Evolutionary conservation across 2,329 filamentous ascomycete species (phyloP).

Genomic region (Colletotrichum cordylinicola): DNA sequence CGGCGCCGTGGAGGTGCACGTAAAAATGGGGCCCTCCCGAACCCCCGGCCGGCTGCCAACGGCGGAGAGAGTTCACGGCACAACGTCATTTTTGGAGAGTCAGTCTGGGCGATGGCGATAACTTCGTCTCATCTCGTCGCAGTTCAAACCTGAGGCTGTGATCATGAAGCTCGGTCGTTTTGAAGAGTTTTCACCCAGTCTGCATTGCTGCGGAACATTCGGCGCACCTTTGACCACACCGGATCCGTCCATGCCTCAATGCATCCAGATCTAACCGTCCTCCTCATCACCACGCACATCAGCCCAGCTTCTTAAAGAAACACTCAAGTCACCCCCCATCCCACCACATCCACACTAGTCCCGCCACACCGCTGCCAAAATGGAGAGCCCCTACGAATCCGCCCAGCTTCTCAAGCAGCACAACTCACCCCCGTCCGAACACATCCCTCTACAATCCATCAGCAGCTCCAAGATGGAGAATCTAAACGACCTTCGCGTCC

Average conservation of each 20-base stretch:
- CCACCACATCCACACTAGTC: background rate
- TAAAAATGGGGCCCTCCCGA: background rate
- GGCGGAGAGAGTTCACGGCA: background rate
- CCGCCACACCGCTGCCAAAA: background rate
- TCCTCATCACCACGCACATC: background rate
- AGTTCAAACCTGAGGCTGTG: background rate
- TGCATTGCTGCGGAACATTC: background rate
- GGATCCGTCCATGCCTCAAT: background rate
- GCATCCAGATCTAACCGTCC: background rate
- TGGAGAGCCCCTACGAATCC: background rate
- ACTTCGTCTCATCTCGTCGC: background rate
- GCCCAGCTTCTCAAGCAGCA: background rate
- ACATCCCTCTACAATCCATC: background rate
- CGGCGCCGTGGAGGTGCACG: background rate
- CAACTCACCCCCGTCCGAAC: background rate
- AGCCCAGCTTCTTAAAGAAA: background rate
- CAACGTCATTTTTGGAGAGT: background rate
- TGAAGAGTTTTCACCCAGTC: background rate
- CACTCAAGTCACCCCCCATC: background rate
- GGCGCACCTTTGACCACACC: background rate
- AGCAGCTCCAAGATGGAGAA: constrained; percentile 29
- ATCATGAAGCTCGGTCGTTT: background rate
- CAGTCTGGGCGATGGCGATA: background rate
- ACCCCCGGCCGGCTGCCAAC: background rate
- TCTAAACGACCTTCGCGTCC: constrained; percentile 72